phyloP scores from a whole-genome alignment of 805 yeast species.

The Wickerhamomyces rabaulensis region DNA sequence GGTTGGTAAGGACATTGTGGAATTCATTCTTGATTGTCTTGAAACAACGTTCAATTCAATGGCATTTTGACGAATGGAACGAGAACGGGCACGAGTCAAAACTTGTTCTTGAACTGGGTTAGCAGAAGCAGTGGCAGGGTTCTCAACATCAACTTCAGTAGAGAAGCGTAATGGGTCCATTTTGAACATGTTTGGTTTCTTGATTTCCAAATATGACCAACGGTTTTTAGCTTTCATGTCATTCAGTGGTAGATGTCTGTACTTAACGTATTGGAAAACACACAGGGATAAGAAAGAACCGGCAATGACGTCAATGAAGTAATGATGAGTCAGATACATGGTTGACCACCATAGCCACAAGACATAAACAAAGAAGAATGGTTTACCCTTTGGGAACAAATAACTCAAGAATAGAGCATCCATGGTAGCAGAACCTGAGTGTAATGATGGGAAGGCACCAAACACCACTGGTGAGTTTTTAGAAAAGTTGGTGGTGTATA shows the following conservation, averaged over 20 bases:
- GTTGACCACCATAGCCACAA: constrained; percentile 98
- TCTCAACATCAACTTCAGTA: constrained; percentile 27
- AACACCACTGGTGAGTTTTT: constrained; percentile 85
- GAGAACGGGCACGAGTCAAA: constrained; percentile 12
- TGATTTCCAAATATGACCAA: constrained; percentile 54
- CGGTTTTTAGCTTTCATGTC: constrained; percentile 54
- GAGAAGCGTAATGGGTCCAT: constrained; percentile 31
- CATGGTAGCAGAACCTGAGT: constrained; percentile 92
- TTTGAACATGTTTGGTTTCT: constrained; percentile 26
- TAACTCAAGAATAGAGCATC: constrained; percentile 83
- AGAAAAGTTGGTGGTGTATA: constrained; percentile 77
- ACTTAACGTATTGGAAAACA: constrained; percentile 65
- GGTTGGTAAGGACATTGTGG: not conserved
- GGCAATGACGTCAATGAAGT: constrained; percentile 88
- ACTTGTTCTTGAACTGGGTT: not conserved
- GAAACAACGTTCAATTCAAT: constrained; percentile 23
- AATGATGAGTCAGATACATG: constrained; percentile 96
- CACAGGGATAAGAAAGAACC: constrained; percentile 80
- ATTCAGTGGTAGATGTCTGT: constrained; percentile 59
- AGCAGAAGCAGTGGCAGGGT: constrained; percentile 5
- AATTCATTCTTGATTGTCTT: constrained; percentile 7
- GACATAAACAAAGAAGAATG: constrained; percentile 72
- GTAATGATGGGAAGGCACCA: constrained; percentile 87
- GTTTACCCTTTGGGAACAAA: constrained; percentile 67
- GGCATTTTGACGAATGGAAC: constrained; percentile 11